Evolutionary conservation across 345 rosid species (phyloP).

Genomic region (Pseudoturritis turrita): DNA sequence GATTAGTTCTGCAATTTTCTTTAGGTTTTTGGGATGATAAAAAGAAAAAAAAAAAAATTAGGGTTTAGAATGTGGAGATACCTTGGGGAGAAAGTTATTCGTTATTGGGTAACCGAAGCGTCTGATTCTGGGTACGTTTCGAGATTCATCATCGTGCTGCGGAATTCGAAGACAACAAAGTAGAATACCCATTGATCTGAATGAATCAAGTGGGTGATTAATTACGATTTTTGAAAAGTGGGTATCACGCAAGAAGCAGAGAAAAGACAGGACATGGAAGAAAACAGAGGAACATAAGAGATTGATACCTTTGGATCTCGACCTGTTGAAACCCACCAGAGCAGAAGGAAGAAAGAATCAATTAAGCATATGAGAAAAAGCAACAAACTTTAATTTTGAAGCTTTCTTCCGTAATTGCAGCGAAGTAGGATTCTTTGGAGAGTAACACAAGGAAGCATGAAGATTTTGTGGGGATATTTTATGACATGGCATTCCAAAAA

Average conservation of each 20-base stretch:
- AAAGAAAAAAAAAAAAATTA: not conserved
- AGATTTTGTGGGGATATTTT: conserved; percentile 8
- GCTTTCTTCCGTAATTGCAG: conserved; percentile 26
- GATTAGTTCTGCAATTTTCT: not conserved
- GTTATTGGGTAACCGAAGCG: not conserved
- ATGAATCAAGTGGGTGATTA: not conserved
- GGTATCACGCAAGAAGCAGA: not conserved
- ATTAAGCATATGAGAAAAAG: not conserved
- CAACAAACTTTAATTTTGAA: not conserved
- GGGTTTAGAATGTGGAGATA: conserved; percentile 8
- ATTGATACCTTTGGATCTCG: conserved; percentile 4
- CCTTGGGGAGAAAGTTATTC: conserved; percentile 19
- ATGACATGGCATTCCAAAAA: conserved; percentile 12
- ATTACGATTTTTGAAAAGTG: not conserved
- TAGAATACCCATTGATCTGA: conserved; percentile 24
- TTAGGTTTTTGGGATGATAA: not conserved
- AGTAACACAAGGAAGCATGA: conserved; percentile 18
- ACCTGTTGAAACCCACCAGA: not conserved
- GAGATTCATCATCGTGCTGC: not conserved
- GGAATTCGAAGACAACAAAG: conserved; percentile 17
- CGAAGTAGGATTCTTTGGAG: conserved; percentile 23
- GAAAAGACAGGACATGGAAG: not conserved
- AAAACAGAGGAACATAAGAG: not conserved
- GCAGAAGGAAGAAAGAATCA: not conserved
- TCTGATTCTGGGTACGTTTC: not conserved